phyloP scores from a whole-genome alignment of 257 asterid species.

The Lycium ferocissimum region DNA sequence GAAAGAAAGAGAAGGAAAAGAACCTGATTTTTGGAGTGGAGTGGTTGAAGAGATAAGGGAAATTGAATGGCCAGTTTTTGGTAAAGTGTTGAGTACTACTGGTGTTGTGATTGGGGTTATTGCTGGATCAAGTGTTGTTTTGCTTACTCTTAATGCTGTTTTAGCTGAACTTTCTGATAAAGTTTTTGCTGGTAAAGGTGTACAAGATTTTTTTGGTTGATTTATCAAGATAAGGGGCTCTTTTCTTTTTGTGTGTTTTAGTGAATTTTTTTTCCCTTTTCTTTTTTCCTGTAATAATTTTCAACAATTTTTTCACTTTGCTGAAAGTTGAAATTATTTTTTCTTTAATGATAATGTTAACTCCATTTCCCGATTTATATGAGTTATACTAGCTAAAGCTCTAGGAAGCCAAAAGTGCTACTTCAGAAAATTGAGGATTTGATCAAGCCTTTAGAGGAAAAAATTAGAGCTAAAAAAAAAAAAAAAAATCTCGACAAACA shows the following conservation, averaged over 20 bases:
- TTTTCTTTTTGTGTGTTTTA: not conserved
- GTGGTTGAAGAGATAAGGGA: slow-evolving; percentile 83
- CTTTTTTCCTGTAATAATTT: not conserved
- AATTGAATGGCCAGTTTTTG: slow-evolving; percentile 93
- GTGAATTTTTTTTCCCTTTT: not conserved
- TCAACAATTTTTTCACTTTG: not conserved
- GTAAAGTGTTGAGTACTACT: slow-evolving; percentile 81
- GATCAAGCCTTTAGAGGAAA: too few relatives aligned
- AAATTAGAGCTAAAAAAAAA: too few relatives aligned
- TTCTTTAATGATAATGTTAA: not conserved
- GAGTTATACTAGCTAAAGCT: too few relatives aligned
- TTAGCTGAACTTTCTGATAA: slow-evolving; percentile 88
- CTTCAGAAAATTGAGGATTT: too few relatives aligned
- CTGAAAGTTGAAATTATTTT: not conserved
- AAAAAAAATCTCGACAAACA: too few relatives aligned
- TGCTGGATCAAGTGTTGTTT: slow-evolving; percentile 95
- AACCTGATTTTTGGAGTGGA: slow-evolving; percentile 57
- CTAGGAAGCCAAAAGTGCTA: too few relatives aligned
- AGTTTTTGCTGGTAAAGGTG: slow-evolving; percentile 80
- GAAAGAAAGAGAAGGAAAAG: slow-evolving; percentile 60
- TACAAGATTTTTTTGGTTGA: slow-evolving; percentile 90
- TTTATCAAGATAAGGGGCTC: not conserved
- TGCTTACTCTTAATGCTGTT: slow-evolving; percentile 93
- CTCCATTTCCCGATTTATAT: not conserved
- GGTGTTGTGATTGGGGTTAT: slow-evolving; percentile 88